Conservation (phyloP, 805 yeast species). For the Zygoascus flipseniorum region DNA sequence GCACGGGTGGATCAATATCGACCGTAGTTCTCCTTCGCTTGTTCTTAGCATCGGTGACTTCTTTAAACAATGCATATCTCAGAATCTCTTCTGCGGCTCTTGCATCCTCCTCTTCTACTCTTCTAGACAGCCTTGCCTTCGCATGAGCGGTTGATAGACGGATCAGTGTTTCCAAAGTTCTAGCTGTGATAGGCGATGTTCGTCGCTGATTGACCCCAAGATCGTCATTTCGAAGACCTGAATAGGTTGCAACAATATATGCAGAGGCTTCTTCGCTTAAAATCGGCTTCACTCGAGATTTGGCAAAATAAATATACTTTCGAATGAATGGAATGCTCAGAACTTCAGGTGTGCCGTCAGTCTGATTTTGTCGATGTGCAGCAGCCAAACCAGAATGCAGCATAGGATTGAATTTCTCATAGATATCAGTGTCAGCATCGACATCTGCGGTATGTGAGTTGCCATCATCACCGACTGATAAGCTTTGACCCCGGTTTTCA, state of each 20-base stretch:
- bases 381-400: slow-evolving; percentile 68
- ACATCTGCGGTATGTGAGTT: slow-evolving; percentile 31
- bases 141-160: slow-evolving; percentile 97
- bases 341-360: slow-evolving; percentile 31
- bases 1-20: background rate
- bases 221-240: slow-evolving; percentile 74
- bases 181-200: slow-evolving; percentile 95
- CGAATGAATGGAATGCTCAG: slow-evolving; percentile 78
- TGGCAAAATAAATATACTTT: slow-evolving; percentile 90
- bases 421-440: slow-evolving; percentile 51
- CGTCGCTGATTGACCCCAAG: slow-evolving; percentile 35
- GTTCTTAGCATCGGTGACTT: slow-evolving; percentile 36
- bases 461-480: slow-evolving; percentile 72
- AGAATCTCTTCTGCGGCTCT: slow-evolving; percentile 75
- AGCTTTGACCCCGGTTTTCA: slow-evolving; percentile 58
- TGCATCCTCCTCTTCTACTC: slow-evolving; percentile 72
- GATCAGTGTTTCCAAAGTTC: slow-evolving; percentile 91
- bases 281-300: slow-evolving; percentile 75
- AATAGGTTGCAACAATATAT: slow-evolving; percentile 70
- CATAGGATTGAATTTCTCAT: slow-evolving; percentile 72
- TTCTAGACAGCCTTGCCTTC: slow-evolving; percentile 76
- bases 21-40: slow-evolving; percentile 28
- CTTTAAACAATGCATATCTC: slow-evolving; percentile 80
- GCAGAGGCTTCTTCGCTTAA: slow-evolving; percentile 70
- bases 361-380: slow-evolving; percentile 12